phyloP scores from a whole-genome alignment of 2,329 filamentous ascomycete genomes.

The Claviceps fusiformis region DNA sequence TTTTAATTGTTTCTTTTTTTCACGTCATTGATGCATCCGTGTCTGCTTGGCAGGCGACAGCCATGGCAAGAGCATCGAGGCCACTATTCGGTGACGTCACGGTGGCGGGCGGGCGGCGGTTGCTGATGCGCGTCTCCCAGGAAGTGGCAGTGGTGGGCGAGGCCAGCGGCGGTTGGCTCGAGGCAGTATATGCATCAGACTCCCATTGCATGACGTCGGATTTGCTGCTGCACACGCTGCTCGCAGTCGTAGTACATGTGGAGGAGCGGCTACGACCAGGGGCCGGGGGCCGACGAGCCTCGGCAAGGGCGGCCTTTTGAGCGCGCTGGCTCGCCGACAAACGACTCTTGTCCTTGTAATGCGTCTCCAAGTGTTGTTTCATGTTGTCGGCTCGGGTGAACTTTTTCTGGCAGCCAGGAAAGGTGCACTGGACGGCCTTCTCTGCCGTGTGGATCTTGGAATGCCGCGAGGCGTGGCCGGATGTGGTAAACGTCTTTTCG shows the following conservation, averaged over 20 bases:
- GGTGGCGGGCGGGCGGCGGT: conserved; percentile 26
- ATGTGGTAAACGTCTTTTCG: conserved; percentile 71
- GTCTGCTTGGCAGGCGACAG: conserved; percentile 38
- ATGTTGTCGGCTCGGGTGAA: conserved; percentile 78
- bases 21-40: conserved; percentile 6
- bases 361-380: conserved; percentile 72
- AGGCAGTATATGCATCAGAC: conserved; percentile 14
- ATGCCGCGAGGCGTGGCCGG: conserved; percentile 72
- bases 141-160: conserved; percentile 23
- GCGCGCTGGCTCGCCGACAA: conserved; percentile 23
- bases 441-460: conserved; percentile 75
- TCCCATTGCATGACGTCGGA: conserved; percentile 24
- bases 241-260: conserved; percentile 6
- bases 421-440: conserved; percentile 59
- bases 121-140: conserved; percentile 35
- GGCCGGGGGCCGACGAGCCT: conserved; percentile 19
- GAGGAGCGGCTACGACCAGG: conserved; percentile 18
- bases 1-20: background rate
- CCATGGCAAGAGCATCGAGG: conserved; percentile 41
- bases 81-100: conserved; percentile 35
- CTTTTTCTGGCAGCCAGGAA: conserved; percentile 59
- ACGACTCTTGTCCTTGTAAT: conserved; percentile 50
- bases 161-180: conserved; percentile 24
- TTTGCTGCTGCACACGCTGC: conserved; percentile 7
- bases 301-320: conserved; percentile 19